Conservation (phyloP, 805 yeast genomes). For the Ogataea nonfermentans region DNA sequence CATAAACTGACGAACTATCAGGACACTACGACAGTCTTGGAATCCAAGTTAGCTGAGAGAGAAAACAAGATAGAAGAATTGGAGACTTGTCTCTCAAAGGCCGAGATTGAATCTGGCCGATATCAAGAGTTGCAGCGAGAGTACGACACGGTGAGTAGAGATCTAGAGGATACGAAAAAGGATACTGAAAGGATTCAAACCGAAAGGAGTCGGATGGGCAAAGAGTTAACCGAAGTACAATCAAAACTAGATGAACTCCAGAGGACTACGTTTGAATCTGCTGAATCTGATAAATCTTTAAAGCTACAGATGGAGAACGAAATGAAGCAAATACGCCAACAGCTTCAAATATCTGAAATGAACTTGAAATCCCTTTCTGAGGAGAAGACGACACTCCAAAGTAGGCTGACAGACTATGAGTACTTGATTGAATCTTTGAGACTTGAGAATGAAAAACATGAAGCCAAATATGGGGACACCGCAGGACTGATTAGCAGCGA, state of each 20-base stretch:
- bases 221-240: background rate
- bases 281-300: background rate
- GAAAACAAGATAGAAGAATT: too few species aligned
- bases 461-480: conserved; percentile 6
- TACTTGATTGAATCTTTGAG: conserved; percentile 5
- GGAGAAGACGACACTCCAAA: conserved; percentile 1
- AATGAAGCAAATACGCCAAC: background rate
- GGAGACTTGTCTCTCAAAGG: too few species aligned
- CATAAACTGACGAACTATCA: too few species aligned
- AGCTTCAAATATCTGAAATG: background rate
- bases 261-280: background rate
- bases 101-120: too few species aligned
- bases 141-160: too few species aligned
- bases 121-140: too few species aligned
- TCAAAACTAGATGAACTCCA: background rate
- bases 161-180: too few species aligned
- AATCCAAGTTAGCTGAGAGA: too few species aligned
- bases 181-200: too few species aligned
- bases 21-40: too few species aligned
- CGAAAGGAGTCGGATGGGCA: background rate
- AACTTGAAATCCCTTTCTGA: background rate
- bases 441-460: conserved; percentile 2
- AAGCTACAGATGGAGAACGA: background rate
- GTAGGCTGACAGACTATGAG: conserved; percentile 5
- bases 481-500: conserved; percentile 2